phyloP scores from a whole-genome alignment of 75 land plant species.

The Pinus albicaulis region DNA sequence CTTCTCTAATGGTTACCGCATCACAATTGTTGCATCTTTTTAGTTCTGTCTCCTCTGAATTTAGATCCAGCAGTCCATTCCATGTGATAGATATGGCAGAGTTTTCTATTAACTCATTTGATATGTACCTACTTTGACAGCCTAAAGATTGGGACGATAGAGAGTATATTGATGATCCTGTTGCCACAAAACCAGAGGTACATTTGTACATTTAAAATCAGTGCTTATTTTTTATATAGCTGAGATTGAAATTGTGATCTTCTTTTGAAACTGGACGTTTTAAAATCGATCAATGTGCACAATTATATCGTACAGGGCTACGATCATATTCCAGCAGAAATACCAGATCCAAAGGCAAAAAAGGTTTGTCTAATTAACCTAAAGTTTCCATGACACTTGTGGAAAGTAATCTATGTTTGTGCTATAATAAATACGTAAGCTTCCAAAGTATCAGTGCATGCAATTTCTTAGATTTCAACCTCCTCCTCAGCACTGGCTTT shows the following conservation, averaged over 20 bases:
- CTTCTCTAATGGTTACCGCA: background rate
- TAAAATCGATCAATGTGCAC: background rate
- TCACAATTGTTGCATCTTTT: background rate
- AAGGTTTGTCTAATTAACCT: conserved; percentile 41
- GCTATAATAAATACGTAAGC: no score
- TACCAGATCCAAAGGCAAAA: conserved; percentile 94
- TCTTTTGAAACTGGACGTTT: background rate
- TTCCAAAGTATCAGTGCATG: background rate
- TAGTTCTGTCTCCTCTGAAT: background rate
- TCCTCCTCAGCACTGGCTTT: background rate
- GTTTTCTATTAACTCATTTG: conserved; percentile 8
- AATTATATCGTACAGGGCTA: conserved; percentile 61
- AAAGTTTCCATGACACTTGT: background rate
- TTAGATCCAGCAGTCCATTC: background rate
- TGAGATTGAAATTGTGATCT: background rate
- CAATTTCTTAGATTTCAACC: background rate
- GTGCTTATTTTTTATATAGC: background rate
- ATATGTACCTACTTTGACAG: conserved; percentile 32
- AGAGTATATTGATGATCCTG: conserved; percentile 90
- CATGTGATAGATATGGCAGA: background rate
- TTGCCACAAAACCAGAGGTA: conserved; percentile 92
- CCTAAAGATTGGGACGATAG: conserved; percentile 95
- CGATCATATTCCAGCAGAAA: conserved; percentile 85
- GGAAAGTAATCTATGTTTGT: background rate
- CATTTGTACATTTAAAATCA: background rate